Evolutionary conservation across 2,329 filamentous ascomycete species (phyloP), one percentile per base, ranked within the genome.

Genomic region (Parastagonospora nodorum): DNA sequence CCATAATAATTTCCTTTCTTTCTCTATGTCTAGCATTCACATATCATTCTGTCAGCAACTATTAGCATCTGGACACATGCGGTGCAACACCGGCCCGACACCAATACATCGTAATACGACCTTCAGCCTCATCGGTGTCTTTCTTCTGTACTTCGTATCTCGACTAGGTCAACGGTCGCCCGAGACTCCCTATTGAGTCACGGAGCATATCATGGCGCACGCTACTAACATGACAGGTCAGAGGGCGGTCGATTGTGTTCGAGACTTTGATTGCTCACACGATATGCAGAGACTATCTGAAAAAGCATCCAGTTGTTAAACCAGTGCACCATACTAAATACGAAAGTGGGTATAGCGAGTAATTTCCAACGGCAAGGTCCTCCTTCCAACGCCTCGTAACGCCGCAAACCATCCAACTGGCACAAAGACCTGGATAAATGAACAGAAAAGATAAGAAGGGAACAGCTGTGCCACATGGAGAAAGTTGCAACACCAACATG

Each of bases 1-100:
- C 67, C 61, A 58, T 56, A 61, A 37, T 37, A 60, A 32, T 42
- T 43, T 45, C 46, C 50, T 48, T 48, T 37, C 50, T 48, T 45
- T 41, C 32, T 47, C 31, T 40, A 35, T 52, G 46, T 51, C 19
- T 28, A 41, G 45, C 36, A 51, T 39, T 42, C 15, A 19, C 12
- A 33, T 35, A 4, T 24, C 19, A 24, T 24, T 24, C 19, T 5
- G 19, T 24, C 19, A 24, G 19, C 19, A 24, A 24, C 19, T 37
- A 37, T 14, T 16, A 37, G 35, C 35, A 37, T 37, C 35, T 8
- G 19, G 35, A 37, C 35, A 14, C 14, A 19, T 28, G 19, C 12
- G 8, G 10, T 12, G 16, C n/a, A 11, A 28, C 19, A 39, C 5
- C 16, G 10, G 12, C 16, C 15, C 9, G 4, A 32, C 30, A 32